Percentiles rank a stretch among this genome's conserved stretches.
Conservation (phyloP, 2,329 filamentous ascomycete species). For the Davidsoniella neocaledoniae region DNA sequence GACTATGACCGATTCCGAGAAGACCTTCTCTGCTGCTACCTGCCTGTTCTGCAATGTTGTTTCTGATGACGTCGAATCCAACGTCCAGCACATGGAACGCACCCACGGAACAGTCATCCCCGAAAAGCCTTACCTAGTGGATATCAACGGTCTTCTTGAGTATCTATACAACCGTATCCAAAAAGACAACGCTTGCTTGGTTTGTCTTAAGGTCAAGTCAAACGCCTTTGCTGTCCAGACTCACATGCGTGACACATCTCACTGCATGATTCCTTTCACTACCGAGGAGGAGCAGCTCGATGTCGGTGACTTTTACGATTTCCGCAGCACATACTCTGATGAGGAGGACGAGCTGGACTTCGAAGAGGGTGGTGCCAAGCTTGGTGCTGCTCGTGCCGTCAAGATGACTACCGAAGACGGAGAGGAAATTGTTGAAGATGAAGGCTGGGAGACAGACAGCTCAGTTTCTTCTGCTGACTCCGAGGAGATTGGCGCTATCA, state of each 20-base stretch:
- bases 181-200: constrained; percentile 68
- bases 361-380: constrained; percentile 47
- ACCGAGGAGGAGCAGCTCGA: constrained; percentile 81
- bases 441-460: constrained; percentile 92
- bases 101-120: constrained; percentile 94
- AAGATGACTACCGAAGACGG: constrained; percentile 35
- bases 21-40: constrained; percentile 28
- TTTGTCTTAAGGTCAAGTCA: constrained; percentile 68
- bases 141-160: constrained; percentile 64
- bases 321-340: constrained; percentile 88
- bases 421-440: constrained; percentile 36
- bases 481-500: constrained; percentile 64
- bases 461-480: constrained; percentile 79
- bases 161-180: constrained; percentile 68
- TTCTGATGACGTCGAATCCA: constrained; percentile 59
- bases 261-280: constrained; percentile 91
- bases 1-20: constrained; percentile 24
- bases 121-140: constrained; percentile 66
- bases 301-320: constrained; percentile 94
- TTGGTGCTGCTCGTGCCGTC: constrained; percentile 42
- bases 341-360: constrained; percentile 40
- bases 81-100: constrained; percentile 76
- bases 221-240: constrained; percentile 72
- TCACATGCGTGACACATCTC: constrained; percentile 92
- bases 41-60: constrained; percentile 90